These are phyloP conservation scores for Trichoderma sp. DNA, from an alignment of 2,329 filamentous ascomycete species.

Conservation along the genomic window DNA sequence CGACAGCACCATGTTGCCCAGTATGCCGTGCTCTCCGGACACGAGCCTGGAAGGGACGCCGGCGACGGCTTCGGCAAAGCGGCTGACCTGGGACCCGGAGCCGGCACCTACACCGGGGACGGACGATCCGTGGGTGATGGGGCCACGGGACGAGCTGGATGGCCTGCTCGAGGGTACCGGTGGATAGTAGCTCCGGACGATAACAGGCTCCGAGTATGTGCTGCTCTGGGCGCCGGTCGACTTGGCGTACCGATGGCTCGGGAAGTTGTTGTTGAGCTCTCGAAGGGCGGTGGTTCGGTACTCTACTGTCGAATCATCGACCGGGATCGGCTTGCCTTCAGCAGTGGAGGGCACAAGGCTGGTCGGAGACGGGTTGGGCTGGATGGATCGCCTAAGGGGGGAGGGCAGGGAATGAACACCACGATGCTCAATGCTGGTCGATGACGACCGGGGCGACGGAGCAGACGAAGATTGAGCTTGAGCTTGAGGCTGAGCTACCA, in stretches of 20 bases:
- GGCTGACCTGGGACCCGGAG: conserved; percentile 35
- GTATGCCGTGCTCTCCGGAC: conserved; percentile 44
- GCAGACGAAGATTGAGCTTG: conserved; percentile 32
- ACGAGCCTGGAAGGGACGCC: conserved; percentile 39
- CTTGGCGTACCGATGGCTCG: conserved; percentile 60
- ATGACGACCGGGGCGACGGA: conserved; percentile 34
- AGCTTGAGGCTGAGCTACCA: conserved; percentile 27
- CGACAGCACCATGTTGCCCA: conserved; percentile 49
- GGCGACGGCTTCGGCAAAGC: conserved; percentile 37
- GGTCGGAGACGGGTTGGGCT: conserved; percentile 54
- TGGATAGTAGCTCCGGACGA: conserved; percentile 65
- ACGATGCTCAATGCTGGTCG: conserved; percentile 34
- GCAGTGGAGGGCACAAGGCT: conserved; percentile 58
- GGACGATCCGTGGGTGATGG: conserved; percentile 37
- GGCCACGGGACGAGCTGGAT: conserved; percentile 37
- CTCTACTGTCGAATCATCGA: conserved; percentile 59
- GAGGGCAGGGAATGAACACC: conserved; percentile 49
- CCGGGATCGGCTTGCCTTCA: conserved; percentile 57
- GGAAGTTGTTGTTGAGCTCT: conserved; percentile 61
- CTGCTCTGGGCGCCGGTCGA: conserved; percentile 58
- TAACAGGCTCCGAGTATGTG: conserved; percentile 66
- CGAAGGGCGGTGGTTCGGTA: conserved; percentile 62
- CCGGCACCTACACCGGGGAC: conserved; percentile 31
- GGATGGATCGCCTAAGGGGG: conserved; percentile 52
- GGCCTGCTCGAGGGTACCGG: conserved; percentile 42